Evolutionary conservation across 1,139 yeast species (phyloP).

Genomic region (Taphrina pruni): DNA sequence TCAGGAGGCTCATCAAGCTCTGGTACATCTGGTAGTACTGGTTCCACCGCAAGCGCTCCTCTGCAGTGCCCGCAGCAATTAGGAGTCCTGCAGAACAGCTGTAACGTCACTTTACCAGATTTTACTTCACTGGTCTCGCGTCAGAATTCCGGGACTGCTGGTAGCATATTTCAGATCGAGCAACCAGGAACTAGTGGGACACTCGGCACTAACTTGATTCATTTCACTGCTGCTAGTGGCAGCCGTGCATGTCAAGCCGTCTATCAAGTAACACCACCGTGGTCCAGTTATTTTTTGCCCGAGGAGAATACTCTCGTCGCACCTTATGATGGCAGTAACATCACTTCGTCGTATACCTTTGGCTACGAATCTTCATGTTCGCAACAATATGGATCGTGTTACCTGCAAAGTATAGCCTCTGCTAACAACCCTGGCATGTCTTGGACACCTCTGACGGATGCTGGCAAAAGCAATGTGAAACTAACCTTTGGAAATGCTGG

Average conservation of each 20-base stretch:
- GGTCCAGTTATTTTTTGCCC: slow-evolving; percentile 7
- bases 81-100: neutral
- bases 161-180: slow-evolving; percentile 1
- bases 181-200: neutral
- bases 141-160: slow-evolving; percentile 3
- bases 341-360: slow-evolving; percentile 2
- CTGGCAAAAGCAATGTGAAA: neutral
- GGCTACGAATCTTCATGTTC: neutral
- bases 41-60: neutral
- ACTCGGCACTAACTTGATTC: neutral
- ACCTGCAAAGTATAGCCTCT: neutral
- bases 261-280: slow-evolving; percentile 4
- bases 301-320: slow-evolving; percentile 7
- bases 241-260: slow-evolving; percentile 1
- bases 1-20: neutral
- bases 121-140: neutral
- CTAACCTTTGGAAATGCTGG: neutral
- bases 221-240: slow-evolving; percentile 5
- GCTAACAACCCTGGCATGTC: slow-evolving; percentile 1
- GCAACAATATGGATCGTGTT: slow-evolving; percentile 11
- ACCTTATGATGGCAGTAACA: slow-evolving; percentile 8
- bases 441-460: neutral
- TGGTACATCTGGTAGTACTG: neutral
- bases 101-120: slow-evolving; percentile 3
- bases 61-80: slow-evolving; percentile 9